Evolutionary conservation across 495 filamentous ascomycete genomes (phyloP).

Genomic region (Tuber melanosporum): DNA sequence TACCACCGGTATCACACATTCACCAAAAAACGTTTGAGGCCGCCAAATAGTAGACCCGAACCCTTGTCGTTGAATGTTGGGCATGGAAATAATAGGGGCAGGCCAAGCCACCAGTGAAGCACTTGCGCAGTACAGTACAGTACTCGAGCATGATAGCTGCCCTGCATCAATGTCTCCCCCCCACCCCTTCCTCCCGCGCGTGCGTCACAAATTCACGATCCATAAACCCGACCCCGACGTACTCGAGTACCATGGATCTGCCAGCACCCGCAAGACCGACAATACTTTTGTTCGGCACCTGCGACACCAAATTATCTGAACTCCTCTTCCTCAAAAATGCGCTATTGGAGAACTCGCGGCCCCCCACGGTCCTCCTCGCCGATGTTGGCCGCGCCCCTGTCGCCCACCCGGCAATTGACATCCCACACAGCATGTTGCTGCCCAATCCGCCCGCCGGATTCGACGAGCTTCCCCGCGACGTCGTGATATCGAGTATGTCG

Average conservation of each 20-base stretch:
- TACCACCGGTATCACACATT: too few relatives aligned
- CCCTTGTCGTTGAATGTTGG: background rate
- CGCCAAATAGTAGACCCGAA: background rate
- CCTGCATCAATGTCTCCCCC: too few relatives aligned
- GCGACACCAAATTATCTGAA: slow-evolving; percentile 61
- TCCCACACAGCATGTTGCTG: too few relatives aligned
- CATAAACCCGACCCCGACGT: background rate
- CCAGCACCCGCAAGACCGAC: slow-evolving; percentile 34
- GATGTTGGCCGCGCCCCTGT: slow-evolving; percentile 51
- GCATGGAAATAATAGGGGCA: too few relatives aligned
- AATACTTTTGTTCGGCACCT: slow-evolving; percentile 60
- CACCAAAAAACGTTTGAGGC: background rate
- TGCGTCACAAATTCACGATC: background rate
- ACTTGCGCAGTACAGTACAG: too few relatives aligned
- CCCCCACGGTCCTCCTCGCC: slow-evolving; percentile 48
- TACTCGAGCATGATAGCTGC: too few relatives aligned
- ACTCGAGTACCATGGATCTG: too few relatives aligned
- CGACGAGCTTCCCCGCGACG: too few relatives aligned
- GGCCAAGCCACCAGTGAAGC: too few relatives aligned
- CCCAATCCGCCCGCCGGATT: too few relatives aligned
- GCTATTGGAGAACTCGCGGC: slow-evolving; percentile 41
- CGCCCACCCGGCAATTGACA: slow-evolving; percentile 40
- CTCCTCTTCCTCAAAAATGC: slow-evolving; percentile 50
- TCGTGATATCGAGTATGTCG: too few relatives aligned
- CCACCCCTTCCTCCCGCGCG: background rate